Evolutionary conservation across 2,329 filamentous ascomycete species (phyloP).

Genomic region (Colletotrichum ledebouriae): DNA sequence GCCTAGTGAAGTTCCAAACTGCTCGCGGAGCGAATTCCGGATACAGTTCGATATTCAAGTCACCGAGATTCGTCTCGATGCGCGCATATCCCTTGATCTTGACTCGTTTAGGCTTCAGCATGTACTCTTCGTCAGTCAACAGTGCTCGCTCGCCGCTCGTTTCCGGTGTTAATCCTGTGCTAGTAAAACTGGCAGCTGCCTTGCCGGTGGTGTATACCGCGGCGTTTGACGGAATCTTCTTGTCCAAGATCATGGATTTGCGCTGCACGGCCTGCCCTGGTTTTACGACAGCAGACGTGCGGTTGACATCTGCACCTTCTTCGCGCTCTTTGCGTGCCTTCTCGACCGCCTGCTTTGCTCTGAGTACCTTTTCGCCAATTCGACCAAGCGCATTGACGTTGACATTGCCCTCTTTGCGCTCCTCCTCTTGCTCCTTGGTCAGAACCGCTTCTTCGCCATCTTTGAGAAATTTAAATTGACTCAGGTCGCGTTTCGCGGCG

Average conservation of each 20-base stretch:
- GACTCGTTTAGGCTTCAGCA: slow-evolving; percentile 90
- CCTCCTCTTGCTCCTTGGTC: slow-evolving; percentile 78
- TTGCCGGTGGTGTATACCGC: slow-evolving; percentile 91
- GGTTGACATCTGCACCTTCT: slow-evolving; percentile 70
- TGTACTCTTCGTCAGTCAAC: slow-evolving; percentile 94
- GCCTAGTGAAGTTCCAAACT: slow-evolving; percentile 95
- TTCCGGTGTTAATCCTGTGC: slow-evolving; percentile 91
- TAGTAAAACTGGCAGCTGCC: slow-evolving; percentile 94
- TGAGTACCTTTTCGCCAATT: slow-evolving; percentile 83
- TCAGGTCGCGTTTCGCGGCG: slow-evolving; percentile 83
- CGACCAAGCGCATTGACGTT: slow-evolving; percentile 86
- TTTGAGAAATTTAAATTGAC: slow-evolving; percentile 88
- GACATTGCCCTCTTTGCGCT: slow-evolving; percentile 75
- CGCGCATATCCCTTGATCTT: slow-evolving; percentile 92
- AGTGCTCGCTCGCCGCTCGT: slow-evolving; percentile 89
- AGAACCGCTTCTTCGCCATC: slow-evolving; percentile 80
- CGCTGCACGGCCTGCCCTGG: slow-evolving; percentile 50
- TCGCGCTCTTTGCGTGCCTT: slow-evolving; percentile 83
- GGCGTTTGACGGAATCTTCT: slow-evolving; percentile 81
- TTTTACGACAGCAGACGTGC: slow-evolving; percentile 59
- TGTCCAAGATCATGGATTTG: slow-evolving; percentile 66
- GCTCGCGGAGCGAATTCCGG: slow-evolving; percentile 92
- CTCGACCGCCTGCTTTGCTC: slow-evolving; percentile 94
- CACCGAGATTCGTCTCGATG: slow-evolving; percentile 87
- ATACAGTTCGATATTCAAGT: slow-evolving; percentile 89